Base-by-base conservation (phyloP, 1,139 yeast genomes). In the Yamadazyma taylorii region DNA sequence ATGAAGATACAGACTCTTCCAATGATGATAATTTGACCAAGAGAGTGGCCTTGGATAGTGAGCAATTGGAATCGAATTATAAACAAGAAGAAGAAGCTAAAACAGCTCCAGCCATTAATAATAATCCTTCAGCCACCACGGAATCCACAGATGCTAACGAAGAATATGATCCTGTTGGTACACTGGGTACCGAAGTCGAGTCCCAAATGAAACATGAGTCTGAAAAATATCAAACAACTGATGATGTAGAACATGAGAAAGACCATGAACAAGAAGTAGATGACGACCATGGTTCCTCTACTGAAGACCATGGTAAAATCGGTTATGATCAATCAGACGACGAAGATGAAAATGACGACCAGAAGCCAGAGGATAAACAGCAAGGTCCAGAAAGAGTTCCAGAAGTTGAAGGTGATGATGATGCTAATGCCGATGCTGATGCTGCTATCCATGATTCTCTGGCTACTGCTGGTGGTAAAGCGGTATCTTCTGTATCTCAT, bases 11-110 rank as follows among this genome's bases (percentile, higher is more conserved):
- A 28, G 84, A 78, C 35, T 51, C 56, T 12, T 44, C 59, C 2
- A 53, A 50, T n/a, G 54, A 52, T 13, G 73, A 66, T 41, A 66
- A 60, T 40, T 48, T 64, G 30, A 69, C 67, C 40, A 85, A 85
- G 52, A 66, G 94, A 39, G 84, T 83, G 7, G 92, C 94, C 1
- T 70, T 85, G 50, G 89, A 84, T 44, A 75, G 78, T 26, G 81
- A 76, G 36, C 73, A 50, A 56, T 59, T 52, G 53, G 69, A 58
- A 13, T 47, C 49, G 34, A 47, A 43, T 15, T 63, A 60, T 33
- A 59, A 60, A 37, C 58, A 62, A 39, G 68, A 69, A 35, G 77
- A 70, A 36, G 62, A 61, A 29, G 63, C 66, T 16, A 67, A 66
- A 37, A 69, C 73, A 8, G 77, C 78, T 0, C 74, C 75, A 3